Base-by-base conservation (phyloP, 1,284 basidiomycete genomes). In the Microbotryum scabiosae region DNA sequence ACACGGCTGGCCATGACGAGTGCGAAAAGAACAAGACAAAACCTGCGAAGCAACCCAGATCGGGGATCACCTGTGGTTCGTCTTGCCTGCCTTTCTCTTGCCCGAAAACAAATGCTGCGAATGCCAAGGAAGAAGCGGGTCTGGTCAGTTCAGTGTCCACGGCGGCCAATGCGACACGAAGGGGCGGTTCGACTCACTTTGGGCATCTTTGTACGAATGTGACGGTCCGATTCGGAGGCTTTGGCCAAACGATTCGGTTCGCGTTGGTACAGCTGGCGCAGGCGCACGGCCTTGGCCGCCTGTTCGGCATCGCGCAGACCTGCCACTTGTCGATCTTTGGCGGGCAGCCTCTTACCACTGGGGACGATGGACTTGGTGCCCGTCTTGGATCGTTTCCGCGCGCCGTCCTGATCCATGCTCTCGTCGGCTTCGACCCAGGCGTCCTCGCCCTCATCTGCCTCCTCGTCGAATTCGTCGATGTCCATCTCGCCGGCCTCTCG, bases 211-310 rank as follows among this genome's bases (percentile, higher is more conserved):
- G 73, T 73, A 25, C 70, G 66, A 12, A 73, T 70, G 66, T 74
- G 75, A 57, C 59, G 51, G 78, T 97, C 92, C 60, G 82, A 80
- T 79, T 97, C 92, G 66, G 88, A 88, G 49, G 90, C 91, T 74
- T 86, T 89, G 28, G 90, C 92, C 49, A 85, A 80, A 79, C 85
- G 84, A 75, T 93, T 92, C 64, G 89, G 86, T 64, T 82, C 82
- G 69, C 92, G 81, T 75, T 93, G 89, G 18, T 85, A 85, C 62
- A 93, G 82, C 71, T 88, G 86, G 64, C 88, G 86, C 57, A 96
- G 79, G 73, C 85, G 84, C 75, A 83, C 78, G 21, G 91, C 88
- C 74, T 85, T 87, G 65, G 82, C 79, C 41, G 81, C 82, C 84
- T 96, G 90, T 82, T 76, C 80, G 59, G 82, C 79, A 69, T 86